Percentiles rank a stretch among this genome's conserved stretches.
These are phyloP conservation scores for Pterula multifida DNA, from an alignment of 1,284 basidiomycete genomes.

Conservation along the genomic window DNA sequence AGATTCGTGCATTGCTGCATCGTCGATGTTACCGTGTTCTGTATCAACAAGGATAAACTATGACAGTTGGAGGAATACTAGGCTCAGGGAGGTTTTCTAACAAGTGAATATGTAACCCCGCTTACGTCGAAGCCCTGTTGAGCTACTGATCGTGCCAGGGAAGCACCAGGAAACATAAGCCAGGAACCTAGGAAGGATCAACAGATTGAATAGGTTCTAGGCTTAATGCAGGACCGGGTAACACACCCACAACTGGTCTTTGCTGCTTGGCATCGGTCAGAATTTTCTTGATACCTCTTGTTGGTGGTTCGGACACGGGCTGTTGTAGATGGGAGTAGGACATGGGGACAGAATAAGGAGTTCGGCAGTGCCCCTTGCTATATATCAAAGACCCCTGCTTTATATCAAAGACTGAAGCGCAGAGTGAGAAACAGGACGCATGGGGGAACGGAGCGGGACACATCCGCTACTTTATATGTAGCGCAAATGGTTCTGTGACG, in stretches of 20 bases:
- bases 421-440: not conserved
- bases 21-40: conserved; percentile 19
- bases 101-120: not conserved
- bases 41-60: conserved; percentile 19
- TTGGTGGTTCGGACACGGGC: not conserved
- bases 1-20: conserved; percentile 17
- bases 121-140: conserved; percentile 18
- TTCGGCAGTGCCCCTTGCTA: not conserved
- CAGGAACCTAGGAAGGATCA: conserved; percentile 14
- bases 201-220: not conserved
- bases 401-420: no score
- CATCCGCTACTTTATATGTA: not conserved
- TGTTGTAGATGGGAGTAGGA: not conserved
- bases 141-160: conserved; percentile 16
- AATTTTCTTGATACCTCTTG: not conserved
- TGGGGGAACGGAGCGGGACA: not conserved
- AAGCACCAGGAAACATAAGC: conserved; percentile 18
- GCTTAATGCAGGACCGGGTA: not conserved
- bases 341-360: not conserved
- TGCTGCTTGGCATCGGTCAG: not conserved
- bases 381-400: not conserved
- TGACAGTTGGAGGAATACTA: not conserved
- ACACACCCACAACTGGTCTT: not conserved
- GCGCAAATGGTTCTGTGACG: no score
- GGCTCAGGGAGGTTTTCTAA: not conserved